Evolutionary conservation across 1,284 basidiomycete genomes (phyloP).

Genomic region (Kalmanozyma brasiliensis): DNA sequence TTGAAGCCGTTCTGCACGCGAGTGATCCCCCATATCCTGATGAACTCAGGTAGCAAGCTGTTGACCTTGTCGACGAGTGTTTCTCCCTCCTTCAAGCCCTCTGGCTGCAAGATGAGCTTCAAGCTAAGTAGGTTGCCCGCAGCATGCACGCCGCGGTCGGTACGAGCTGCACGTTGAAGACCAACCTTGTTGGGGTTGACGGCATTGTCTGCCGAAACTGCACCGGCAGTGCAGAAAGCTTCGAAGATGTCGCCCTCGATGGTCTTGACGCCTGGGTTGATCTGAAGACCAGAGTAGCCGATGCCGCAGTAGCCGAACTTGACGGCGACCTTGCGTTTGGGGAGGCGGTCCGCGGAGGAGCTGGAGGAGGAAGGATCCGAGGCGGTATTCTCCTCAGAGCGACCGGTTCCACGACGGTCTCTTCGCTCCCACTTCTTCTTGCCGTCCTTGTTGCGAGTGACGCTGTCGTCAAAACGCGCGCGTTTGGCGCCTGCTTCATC

Average conservation of each 20-base stretch:
- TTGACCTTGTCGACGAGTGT: conserved; percentile 81
- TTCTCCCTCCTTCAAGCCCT: conserved; percentile 31
- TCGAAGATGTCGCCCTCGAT: conserved; percentile 92
- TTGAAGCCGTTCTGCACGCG: conserved; percentile 92
- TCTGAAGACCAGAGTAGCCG: conserved; percentile 92
- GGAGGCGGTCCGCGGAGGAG: conserved; percentile 63
- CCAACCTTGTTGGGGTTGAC: conserved; percentile 89
- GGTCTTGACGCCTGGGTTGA: conserved; percentile 77
- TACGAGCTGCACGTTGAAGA: conserved; percentile 88
- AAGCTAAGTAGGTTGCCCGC: conserved; percentile 81
- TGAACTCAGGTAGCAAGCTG: conserved; percentile 84
- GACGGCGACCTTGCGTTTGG: conserved; percentile 73
- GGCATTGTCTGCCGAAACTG: conserved; percentile 91
- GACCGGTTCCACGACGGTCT: conserved; percentile 37
- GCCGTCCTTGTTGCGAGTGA: background rate
- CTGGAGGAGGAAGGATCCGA: background rate
- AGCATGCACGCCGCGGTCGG: conserved; percentile 97
- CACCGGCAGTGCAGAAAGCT: conserved; percentile 87
- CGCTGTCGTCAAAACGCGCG: conserved; percentile 28
- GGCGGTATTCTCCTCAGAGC: background rate
- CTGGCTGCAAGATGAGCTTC: conserved; percentile 70
- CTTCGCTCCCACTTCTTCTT: conserved; percentile 38
- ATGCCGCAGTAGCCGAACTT: conserved; percentile 73
- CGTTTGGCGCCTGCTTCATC: conserved; percentile 9
- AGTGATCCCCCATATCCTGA: conserved; percentile 91